These are phyloP conservation scores for Cryptosporidium tyzzeri DNA, from an alignment of 169 alveolate genomes.

Conservation along the genomic window DNA sequence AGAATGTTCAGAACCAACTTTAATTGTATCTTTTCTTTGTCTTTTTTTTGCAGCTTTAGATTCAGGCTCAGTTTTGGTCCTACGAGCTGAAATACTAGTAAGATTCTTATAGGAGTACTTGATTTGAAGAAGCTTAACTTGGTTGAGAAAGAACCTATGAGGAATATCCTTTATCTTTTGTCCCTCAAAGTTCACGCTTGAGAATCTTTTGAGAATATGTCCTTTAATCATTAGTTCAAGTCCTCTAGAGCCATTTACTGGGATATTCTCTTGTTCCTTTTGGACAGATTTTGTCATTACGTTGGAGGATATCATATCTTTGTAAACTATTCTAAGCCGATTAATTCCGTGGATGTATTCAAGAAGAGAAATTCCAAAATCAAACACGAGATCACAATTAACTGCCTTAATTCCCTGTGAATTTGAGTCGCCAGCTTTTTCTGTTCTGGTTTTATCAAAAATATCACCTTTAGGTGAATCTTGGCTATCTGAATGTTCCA, in stretches of 20 bases:
- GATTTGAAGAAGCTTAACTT: constrained; percentile 52
- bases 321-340: constrained; percentile 60
- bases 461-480: neutral
- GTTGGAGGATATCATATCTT: constrained; percentile 57
- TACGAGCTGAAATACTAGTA: constrained; percentile 36
- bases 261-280: constrained; percentile 54
- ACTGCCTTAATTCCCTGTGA: constrained; percentile 44
- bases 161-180: constrained; percentile 70
- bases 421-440: constrained; percentile 3
- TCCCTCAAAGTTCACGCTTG: constrained; percentile 34
- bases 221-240: constrained; percentile 55
- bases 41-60: constrained; percentile 37
- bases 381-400: constrained; percentile 53
- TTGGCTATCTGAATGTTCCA: neutral
- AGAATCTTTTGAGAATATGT: constrained; percentile 45
- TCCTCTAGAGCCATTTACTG: constrained; percentile 67
- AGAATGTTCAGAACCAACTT: neutral
- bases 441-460: neutral
- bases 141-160: constrained; percentile 67
- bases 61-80: constrained; percentile 26
- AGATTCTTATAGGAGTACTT: constrained; percentile 53
- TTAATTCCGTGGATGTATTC: constrained; percentile 70
- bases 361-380: constrained; percentile 48
- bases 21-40: constrained; percentile 18
- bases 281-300: constrained; percentile 53